Evolutionary conservation across 257 asterid species (phyloP).

Genomic region (Petunia secreta): DNA sequence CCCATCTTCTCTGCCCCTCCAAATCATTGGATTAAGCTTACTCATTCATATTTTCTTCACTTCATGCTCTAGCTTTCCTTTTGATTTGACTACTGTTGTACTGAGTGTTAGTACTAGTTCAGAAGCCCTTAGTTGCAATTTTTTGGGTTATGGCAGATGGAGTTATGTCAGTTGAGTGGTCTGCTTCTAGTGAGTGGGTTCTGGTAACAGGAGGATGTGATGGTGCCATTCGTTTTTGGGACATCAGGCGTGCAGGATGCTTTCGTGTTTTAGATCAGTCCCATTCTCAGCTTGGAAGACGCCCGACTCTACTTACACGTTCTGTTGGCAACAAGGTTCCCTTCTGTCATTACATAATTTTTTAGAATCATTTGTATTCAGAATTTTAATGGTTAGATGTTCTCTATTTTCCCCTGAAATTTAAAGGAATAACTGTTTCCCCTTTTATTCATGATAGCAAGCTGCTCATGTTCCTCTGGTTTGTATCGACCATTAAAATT

Average conservation of each 20-base stretch:
- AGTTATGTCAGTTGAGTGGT: slow-evolving; percentile 97
- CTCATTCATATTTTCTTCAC: not conserved
- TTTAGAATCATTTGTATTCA: not conserved
- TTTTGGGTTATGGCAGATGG: slow-evolving; percentile 67
- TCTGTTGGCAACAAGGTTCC: slow-evolving; percentile 70
- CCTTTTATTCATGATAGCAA: slow-evolving; percentile 7
- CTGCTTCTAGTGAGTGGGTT: slow-evolving; percentile 95
- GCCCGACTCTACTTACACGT: slow-evolving; percentile 66
- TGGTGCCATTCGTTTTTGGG: slow-evolving; percentile 99
- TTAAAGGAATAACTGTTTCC: not conserved
- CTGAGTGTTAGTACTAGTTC: not conserved
- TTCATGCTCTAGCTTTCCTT: not conserved
- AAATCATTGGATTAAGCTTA: not conserved
- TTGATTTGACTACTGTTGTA: not conserved
- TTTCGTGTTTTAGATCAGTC: slow-evolving; percentile 91
- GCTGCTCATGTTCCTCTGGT: not conserved
- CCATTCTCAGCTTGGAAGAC: slow-evolving; percentile 87
- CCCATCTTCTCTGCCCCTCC: slow-evolving; percentile 5
- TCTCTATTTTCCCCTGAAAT: not conserved
- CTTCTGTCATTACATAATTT: not conserved
- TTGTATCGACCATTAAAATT: not conserved
- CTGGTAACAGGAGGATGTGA: slow-evolving; percentile 97
- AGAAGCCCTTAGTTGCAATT: slow-evolving; percentile 9
- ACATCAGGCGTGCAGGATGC: slow-evolving; percentile 97
- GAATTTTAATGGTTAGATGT: not conserved